Evolutionary conservation across 305 asterid species (phyloP).

Genomic region (Solanum aculeatissimum): DNA sequence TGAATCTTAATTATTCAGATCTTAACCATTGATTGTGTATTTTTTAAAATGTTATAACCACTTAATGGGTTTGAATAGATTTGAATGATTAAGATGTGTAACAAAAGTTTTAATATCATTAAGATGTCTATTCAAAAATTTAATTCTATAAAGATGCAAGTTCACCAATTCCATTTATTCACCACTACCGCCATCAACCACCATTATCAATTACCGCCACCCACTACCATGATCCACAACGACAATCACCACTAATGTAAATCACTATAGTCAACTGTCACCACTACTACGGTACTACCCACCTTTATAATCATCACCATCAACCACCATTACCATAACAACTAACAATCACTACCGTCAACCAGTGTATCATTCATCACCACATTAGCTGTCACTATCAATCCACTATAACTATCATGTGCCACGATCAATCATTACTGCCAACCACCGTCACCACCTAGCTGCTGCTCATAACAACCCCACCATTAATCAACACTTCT

Average conservation of each 20-base stretch:
- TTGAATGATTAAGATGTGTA: neutral
- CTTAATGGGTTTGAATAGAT: neutral
- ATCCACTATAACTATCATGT: too few species aligned
- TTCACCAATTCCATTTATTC: neutral
- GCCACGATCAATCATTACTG: too few species aligned
- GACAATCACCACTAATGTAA: neutral
- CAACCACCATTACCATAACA: neutral
- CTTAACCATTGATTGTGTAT: neutral
- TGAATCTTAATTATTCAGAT: neutral
- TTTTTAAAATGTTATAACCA: neutral
- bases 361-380: neutral
- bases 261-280: neutral
- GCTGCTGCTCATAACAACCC: too few species aligned
- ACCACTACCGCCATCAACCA: neutral
- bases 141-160: neutral
- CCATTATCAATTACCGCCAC: neutral
- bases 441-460: too few species aligned
- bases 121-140: neutral
- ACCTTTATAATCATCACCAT: neutral
- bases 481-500: too few species aligned
- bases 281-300: neutral
- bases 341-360: neutral
- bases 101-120: neutral
- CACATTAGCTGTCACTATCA: neutral
- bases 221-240: neutral